phyloP scores from a whole-genome alignment of 495 filamentous ascomycete genomes.

The Diplogelasinospora grovesii region DNA sequence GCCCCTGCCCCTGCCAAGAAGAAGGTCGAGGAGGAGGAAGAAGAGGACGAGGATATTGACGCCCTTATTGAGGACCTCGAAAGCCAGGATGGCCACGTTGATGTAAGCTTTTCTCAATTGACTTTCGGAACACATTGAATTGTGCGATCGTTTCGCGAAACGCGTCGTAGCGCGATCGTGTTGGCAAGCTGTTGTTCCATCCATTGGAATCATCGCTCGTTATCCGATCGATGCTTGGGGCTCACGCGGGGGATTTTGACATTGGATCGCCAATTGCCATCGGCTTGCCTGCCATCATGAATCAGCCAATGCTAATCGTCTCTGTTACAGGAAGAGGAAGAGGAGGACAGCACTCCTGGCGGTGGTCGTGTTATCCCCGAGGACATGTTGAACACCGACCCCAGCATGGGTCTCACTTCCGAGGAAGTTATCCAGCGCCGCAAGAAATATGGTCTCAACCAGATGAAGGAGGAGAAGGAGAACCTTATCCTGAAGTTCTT shows the following conservation, averaged over 20 bases:
- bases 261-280: background rate
- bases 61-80: constrained; percentile 77
- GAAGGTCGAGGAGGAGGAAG: constrained; percentile 48
- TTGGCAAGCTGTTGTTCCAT: too few species aligned
- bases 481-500: constrained; percentile 81
- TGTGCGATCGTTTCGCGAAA: too few species aligned
- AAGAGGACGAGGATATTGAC: constrained; percentile 70
- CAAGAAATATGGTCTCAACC: constrained; percentile 77
- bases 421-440: constrained; percentile 61
- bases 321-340: constrained; percentile 40
- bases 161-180: too few species aligned
- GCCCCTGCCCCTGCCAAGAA: constrained; percentile 22
- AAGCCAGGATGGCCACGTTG: constrained; percentile 59
- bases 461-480: constrained; percentile 84
- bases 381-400: constrained; percentile 66
- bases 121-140: too few species aligned
- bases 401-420: constrained; percentile 61
- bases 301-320: constrained; percentile 10
- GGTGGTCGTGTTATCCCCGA: constrained; percentile 51
- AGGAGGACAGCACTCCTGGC: constrained; percentile 46
- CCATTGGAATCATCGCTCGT: too few species aligned
- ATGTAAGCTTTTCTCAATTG: constrained; percentile 17
- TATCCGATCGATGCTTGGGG: too few species aligned
- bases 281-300: background rate
- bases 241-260: too few species aligned